Conservation (phyloP, 164 flowering plant species). For the Tetrastigma voinierianum region DNA sequence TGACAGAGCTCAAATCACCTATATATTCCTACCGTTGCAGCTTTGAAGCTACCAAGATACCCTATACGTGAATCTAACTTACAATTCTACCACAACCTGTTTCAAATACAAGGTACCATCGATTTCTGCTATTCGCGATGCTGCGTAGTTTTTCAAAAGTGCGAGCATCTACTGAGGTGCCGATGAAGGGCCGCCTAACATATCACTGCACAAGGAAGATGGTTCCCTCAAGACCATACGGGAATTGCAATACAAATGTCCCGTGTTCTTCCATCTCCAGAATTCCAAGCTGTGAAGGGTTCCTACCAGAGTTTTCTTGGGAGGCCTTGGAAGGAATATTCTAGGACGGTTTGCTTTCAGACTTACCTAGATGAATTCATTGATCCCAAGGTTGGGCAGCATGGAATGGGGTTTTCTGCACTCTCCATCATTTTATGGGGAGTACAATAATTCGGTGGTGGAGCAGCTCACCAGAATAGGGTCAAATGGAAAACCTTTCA, state of each 20-base stretch:
- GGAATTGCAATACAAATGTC: slow-evolving; percentile 53
- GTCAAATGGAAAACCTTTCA: slow-evolving; percentile 81
- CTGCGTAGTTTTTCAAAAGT: slow-evolving; percentile 55
- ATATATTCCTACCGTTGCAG: slow-evolving; percentile 54
- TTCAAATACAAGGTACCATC: slow-evolving; percentile 54
- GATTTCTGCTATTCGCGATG: slow-evolving; percentile 69
- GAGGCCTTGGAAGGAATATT: slow-evolving; percentile 62
- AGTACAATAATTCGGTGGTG: slow-evolving; percentile 58
- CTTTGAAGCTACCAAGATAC: slow-evolving; percentile 73
- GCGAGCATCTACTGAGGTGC: slow-evolving; percentile 48
- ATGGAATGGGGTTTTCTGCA: slow-evolving; percentile 49
- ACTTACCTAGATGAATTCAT: slow-evolving; percentile 56
- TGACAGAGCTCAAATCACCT: slow-evolving; percentile 41
- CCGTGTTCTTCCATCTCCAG: slow-evolving; percentile 36
- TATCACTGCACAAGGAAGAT: slow-evolving; percentile 67
- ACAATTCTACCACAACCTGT: slow-evolving; percentile 68
- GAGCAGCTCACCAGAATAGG: slow-evolving; percentile 35
- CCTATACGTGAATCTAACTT: slow-evolving; percentile 38
- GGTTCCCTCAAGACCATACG: slow-evolving; percentile 36
- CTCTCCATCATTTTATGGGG: slow-evolving; percentile 50
- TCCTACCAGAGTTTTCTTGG: slow-evolving; percentile 46
- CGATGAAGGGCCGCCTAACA: slow-evolving; percentile 47
- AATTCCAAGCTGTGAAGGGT: slow-evolving; percentile 22
- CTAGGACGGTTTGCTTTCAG: slow-evolving; percentile 48
- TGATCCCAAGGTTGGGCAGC: slow-evolving; percentile 60